Evolutionary conservation across 495 filamentous ascomycete species (phyloP).

Genomic region (Aspergillus saccharolyticus): DNA sequence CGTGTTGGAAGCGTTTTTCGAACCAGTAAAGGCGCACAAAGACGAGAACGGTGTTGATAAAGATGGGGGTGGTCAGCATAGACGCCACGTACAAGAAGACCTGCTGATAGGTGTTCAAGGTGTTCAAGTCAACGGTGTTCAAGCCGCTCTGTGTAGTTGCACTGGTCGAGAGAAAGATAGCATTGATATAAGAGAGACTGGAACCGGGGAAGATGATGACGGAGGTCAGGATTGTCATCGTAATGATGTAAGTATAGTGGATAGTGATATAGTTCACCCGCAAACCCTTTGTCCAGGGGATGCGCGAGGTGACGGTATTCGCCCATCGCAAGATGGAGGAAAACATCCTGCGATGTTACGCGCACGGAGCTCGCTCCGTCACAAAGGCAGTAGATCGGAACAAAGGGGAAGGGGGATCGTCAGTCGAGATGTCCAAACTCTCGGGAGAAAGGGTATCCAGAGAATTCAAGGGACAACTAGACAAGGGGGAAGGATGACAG

Average conservation of each 20-base stretch:
- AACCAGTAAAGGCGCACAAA: conserved; percentile 96
- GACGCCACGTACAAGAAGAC: conserved; percentile 64
- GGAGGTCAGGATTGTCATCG: conserved; percentile 63
- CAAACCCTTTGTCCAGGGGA: conserved; percentile 40
- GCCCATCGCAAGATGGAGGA: conserved; percentile 22
- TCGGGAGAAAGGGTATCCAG: background rate
- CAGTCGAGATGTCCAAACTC: background rate
- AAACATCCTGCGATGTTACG: conserved; percentile 26
- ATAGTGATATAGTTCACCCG: conserved; percentile 80
- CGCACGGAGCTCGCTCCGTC: background rate
- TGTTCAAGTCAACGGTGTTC: conserved; percentile 79
- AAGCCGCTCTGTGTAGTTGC: conserved; percentile 86
- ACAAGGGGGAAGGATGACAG: background rate
- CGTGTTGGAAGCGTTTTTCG: conserved; percentile 82
- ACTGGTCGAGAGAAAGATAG: conserved; percentile 77
- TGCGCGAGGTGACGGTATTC: conserved; percentile 14
- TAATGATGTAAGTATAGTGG: conserved; percentile 82
- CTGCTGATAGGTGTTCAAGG: conserved; percentile 71
- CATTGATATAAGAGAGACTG: conserved; percentile 74
- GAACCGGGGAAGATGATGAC: conserved; percentile 65
- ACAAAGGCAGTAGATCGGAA: background rate
- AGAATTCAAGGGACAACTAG: background rate
- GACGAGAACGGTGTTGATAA: conserved; percentile 81
- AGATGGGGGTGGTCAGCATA: conserved; percentile 81
- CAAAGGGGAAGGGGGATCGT: background rate